phyloP scores from a whole-genome alignment of 345 rosid genomes.

The Litchi chinensis region DNA sequence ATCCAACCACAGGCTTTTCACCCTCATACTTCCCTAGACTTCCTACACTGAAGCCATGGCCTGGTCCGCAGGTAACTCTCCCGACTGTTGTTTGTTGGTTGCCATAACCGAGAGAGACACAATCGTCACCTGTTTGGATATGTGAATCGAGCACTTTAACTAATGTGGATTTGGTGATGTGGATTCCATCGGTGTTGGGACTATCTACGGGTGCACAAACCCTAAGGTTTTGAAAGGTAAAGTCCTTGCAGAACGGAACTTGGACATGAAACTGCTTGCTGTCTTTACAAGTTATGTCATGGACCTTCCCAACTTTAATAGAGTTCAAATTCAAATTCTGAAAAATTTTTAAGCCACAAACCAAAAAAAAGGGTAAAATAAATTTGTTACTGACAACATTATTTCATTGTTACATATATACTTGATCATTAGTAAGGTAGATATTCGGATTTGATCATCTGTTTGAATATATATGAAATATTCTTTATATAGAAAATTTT shows the following conservation, averaged over 20 bases:
- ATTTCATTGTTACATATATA: too few species aligned
- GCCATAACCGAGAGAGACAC: conserved; percentile 59
- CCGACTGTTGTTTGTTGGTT: conserved; percentile 22
- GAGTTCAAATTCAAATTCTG: neutral
- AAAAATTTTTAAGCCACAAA: neutral
- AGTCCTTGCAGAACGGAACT: conserved; percentile 39
- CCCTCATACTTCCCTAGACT: too few species aligned
- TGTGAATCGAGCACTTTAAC: conserved; percentile 26
- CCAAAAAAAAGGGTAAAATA: too few species aligned
- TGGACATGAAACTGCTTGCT: conserved; percentile 54
- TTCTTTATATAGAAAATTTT: too few species aligned
- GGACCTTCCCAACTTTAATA: neutral
- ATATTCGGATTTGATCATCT: too few species aligned
- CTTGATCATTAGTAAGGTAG: too few species aligned
- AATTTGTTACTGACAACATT: too few species aligned
- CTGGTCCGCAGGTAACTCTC: neutral
- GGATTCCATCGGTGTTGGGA: conserved; percentile 64
- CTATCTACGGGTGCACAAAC: conserved; percentile 46
- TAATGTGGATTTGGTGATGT: conserved; percentile 43
- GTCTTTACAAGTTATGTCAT: conserved; percentile 36
- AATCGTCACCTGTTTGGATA: conserved; percentile 57
- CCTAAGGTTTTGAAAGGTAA: conserved; percentile 34
- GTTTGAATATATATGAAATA: too few species aligned
- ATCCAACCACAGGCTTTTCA: too few species aligned
- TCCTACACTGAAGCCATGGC: too few species aligned